Conservation (phyloP, 345 rosid species). For the Eucalyptus leucophloia region DNA sequence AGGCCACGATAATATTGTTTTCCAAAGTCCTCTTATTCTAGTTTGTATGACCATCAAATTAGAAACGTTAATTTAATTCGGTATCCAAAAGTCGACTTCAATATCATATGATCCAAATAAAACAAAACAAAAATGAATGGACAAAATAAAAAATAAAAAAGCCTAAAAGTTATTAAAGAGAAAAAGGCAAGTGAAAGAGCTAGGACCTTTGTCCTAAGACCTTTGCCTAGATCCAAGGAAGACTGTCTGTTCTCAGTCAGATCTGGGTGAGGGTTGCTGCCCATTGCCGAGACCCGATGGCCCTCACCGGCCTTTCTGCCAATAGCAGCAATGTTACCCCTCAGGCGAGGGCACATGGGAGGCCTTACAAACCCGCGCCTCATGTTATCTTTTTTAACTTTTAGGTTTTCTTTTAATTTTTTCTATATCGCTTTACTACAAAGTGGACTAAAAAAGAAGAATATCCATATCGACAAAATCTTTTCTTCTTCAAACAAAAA, state of each 20-base stretch:
- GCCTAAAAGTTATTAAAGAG: no score
- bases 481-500: neutral
- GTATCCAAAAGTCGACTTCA: neutral
- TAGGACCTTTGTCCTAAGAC: no score
- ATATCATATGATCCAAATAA: neutral
- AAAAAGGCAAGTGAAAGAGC: neutral
- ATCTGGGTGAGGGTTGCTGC: neutral
- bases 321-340: neutral
- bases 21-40: neutral
- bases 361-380: neutral
- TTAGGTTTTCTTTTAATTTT: neutral
- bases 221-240: neutral
- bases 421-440: neutral
- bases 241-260: accelerated
- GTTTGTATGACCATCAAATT: neutral
- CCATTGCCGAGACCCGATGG: neutral
- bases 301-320: neutral
- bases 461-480: neutral
- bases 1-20: neutral
- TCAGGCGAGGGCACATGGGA: neutral
- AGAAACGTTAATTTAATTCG: neutral
- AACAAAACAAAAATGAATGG: neutral
- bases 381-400: neutral
- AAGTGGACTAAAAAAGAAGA: neutral
- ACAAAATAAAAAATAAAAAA: neutral